Conservation (phyloP, 2,329 filamentous ascomycete species). For the Beauveria pseudobassiana region DNA sequence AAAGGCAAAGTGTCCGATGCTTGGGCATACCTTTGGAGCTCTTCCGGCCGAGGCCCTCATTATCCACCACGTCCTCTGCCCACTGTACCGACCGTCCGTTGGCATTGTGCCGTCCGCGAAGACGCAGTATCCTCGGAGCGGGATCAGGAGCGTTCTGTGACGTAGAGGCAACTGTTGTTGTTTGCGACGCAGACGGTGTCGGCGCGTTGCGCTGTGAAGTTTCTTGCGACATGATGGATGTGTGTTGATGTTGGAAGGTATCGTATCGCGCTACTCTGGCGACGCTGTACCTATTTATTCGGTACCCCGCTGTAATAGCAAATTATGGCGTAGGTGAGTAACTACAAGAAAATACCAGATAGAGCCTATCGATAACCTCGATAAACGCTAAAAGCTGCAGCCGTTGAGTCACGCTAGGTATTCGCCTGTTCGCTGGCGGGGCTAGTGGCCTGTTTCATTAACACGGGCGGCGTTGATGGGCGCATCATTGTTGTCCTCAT, state of each 20-base stretch:
- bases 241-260: not conserved
- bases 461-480: too few species aligned
- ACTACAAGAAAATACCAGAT: too few species aligned
- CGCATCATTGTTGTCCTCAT: too few species aligned
- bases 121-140: slow-evolving; percentile 37
- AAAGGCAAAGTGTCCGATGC: not conserved
- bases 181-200: slow-evolving; percentile 28
- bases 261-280: not conserved
- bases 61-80: slow-evolving; percentile 90
- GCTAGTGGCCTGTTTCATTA: too few species aligned
- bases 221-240: slow-evolving; percentile 23
- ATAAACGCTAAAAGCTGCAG: too few species aligned
- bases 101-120: slow-evolving; percentile 41
- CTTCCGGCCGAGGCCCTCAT: slow-evolving; percentile 90
- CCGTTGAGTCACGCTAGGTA: too few species aligned
- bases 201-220: slow-evolving; percentile 21
- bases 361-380: too few species aligned
- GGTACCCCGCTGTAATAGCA: not conserved
- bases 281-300: not conserved
- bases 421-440: too few species aligned
- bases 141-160: slow-evolving; percentile 21
- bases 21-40: slow-evolving; percentile 71
- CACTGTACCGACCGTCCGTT: slow-evolving; percentile 67
- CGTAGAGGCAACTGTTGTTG: slow-evolving; percentile 14
- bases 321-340: too few species aligned